Percentiles rank a stretch among this genome's conserved stretches.
phyloP scores from a whole-genome alignment of 257 asterid species.

The Primulina huaijiensis region DNA sequence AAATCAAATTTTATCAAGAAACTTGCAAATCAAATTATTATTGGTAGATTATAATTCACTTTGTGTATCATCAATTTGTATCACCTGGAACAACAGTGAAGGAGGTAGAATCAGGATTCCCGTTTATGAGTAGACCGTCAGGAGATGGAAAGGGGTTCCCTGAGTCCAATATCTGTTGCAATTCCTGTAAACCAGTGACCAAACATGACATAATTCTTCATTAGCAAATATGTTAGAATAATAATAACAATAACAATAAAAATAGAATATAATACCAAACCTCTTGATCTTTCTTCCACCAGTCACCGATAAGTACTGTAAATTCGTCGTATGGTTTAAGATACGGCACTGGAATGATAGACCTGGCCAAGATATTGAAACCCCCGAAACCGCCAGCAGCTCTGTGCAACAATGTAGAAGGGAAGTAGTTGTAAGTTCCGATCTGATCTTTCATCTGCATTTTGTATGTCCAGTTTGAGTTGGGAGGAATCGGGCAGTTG shows the following conservation, averaged over 20 bases:
- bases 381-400: constrained; percentile 87
- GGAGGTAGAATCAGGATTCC: constrained; percentile 37
- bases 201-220: too few species aligned
- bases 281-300: constrained; percentile 87
- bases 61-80: too few species aligned
- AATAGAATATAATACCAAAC: constrained; percentile 22
- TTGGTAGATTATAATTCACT: too few species aligned
- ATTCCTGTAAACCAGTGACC: constrained; percentile 31
- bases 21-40: background rate
- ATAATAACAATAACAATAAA: too few species aligned
- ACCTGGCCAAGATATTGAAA: constrained; percentile 51
- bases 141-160: constrained; percentile 55
- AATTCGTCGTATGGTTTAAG: constrained; percentile 51
- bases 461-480: constrained; percentile 67
- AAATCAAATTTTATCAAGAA: background rate
- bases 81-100: constrained; percentile 53
- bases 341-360: constrained; percentile 70
- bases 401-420: constrained; percentile 63
- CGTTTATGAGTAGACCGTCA: constrained; percentile 66
- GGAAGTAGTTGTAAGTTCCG: constrained; percentile 68
- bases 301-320: constrained; percentile 57
- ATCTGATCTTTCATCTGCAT: constrained; percentile 87
- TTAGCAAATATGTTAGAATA: too few species aligned
- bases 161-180: constrained; percentile 52
- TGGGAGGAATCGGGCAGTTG: constrained; percentile 82